Evolutionary conservation across 805 yeast species (phyloP).

Genomic region (Saturnispora sekii): DNA sequence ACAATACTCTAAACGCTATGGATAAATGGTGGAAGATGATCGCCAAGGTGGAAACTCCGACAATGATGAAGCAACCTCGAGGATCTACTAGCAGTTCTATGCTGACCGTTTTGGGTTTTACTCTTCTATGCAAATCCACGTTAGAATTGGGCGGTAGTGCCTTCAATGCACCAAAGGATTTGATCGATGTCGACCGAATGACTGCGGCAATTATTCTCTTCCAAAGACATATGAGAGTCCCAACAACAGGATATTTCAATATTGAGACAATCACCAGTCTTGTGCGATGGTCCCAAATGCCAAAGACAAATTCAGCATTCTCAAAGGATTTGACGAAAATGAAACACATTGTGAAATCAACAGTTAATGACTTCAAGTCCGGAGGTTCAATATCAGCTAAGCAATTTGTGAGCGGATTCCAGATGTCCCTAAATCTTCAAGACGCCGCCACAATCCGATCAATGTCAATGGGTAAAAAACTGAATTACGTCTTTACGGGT

Average conservation of each 20-base stretch:
- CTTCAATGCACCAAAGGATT: slow-evolving; percentile 65
- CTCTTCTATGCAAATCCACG: slow-evolving; percentile 55
- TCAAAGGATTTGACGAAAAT: slow-evolving; percentile 28
- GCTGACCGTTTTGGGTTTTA: slow-evolving; percentile 70
- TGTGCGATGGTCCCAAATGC: slow-evolving; percentile 16
- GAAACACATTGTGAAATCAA: slow-evolving; percentile 27
- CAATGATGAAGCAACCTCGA: slow-evolving; percentile 15
- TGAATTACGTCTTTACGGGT: slow-evolving; percentile 39
- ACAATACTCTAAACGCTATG: slow-evolving; percentile 64
- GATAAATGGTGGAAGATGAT: slow-evolving; percentile 67
- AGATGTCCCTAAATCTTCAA: slow-evolving; percentile 15
- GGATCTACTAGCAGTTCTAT: slow-evolving; percentile 38
- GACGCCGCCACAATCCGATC: slow-evolving; percentile 20
- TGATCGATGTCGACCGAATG: slow-evolving; percentile 66
- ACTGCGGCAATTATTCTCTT: slow-evolving; percentile 61
- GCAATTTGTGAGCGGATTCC: slow-evolving; percentile 16
- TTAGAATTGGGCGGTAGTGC: slow-evolving; percentile 44
- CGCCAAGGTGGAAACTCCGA: slow-evolving; percentile 25
- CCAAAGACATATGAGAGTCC: slow-evolving; percentile 39
- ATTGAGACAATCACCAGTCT: slow-evolving; percentile 18
- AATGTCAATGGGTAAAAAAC: slow-evolving; percentile 22
- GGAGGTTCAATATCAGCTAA: slow-evolving; percentile 23
- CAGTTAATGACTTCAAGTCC: slow-evolving; percentile 29
- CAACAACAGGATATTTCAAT: slow-evolving; percentile 16
- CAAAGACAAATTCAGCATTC: slow-evolving; percentile 28